Evolutionary conservation across 2,329 filamentous ascomycete species (phyloP).

Genomic region (Teratosphaeria pseudoeucalypti): DNA sequence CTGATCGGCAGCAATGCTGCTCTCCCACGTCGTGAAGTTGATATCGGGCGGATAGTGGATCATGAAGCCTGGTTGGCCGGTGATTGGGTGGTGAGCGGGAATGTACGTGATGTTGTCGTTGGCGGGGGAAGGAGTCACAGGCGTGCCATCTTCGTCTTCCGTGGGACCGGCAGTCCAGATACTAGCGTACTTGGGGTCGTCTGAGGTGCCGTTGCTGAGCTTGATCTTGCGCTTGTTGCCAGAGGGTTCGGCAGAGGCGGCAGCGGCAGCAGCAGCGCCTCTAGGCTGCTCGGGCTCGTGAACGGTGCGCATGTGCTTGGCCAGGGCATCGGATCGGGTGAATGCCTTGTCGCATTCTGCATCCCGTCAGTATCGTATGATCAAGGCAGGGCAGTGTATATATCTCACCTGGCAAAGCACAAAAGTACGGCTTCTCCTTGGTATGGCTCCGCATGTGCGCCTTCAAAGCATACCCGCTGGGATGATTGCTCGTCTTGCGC

Average conservation of each 20-base stretch:
- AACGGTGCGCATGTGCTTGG: conserved; percentile 97
- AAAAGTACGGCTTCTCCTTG: conserved; percentile 96
- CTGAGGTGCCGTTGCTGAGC: conserved; percentile 26
- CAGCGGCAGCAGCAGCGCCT: conserved; percentile 50
- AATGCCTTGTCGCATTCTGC: conserved; percentile 95
- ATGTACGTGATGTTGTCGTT: conserved; percentile 51
- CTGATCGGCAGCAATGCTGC: conserved; percentile 53
- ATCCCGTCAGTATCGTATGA: not conserved
- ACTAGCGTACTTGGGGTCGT: conserved; percentile 5
- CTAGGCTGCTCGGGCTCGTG: conserved; percentile 73
- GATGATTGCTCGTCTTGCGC: conserved; percentile 81
- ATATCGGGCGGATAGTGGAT: conserved; percentile 46
- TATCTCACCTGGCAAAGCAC: conserved; percentile 71
- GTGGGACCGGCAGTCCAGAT: conserved; percentile 16
- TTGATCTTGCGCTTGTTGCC: conserved; percentile 33
- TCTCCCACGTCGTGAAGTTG: conserved; percentile 56
- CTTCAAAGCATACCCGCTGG: conserved; percentile 88
- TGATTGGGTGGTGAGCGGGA: conserved; percentile 49
- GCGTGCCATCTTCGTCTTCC: conserved; percentile 22
- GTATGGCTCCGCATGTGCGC: conserved; percentile 98
- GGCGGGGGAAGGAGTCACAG: conserved; percentile 24
- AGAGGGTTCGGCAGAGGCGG: conserved; percentile 58
- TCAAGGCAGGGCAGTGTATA: not conserved
- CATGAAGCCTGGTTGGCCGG: conserved; percentile 37
- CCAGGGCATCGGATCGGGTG: conserved; percentile 86